These are phyloP conservation scores for Phalaenopsis aphrodite DNA, from an alignment of 106 monocot species.

Conservation along the genomic window DNA sequence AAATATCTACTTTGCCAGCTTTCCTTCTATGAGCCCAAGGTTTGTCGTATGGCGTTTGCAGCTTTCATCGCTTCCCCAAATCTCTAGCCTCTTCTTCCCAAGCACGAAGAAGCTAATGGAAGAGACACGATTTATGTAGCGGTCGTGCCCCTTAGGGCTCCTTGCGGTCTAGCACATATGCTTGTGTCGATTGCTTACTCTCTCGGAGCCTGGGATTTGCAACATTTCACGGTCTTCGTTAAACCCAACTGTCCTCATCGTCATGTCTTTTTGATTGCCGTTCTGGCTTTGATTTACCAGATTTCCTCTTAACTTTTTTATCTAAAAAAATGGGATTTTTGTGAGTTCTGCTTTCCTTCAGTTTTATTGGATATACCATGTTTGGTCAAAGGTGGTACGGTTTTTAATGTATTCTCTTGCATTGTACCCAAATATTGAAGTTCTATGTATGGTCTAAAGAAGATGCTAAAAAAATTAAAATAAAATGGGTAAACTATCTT, in stretches of 20 bases:
- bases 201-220: slow-evolving; percentile 53
- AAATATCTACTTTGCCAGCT: no score
- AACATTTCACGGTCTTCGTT: slow-evolving; percentile 73
- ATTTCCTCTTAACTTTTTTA: neutral
- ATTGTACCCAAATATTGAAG: no score
- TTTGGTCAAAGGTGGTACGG: no score
- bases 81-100: neutral
- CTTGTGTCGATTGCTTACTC: slow-evolving; percentile 52
- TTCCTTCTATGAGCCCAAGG: no score
- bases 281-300: neutral
- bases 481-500: no score
- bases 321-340: no score
- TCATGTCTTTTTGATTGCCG: slow-evolving; percentile 13
- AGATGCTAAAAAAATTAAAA: no score
- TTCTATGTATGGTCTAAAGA: no score
- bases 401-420: no score
- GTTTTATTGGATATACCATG: no score
- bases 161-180: slow-evolving; percentile 49
- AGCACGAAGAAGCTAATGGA: neutral
- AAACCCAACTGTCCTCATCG: slow-evolving; percentile 19
- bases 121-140: slow-evolving; percentile 62
- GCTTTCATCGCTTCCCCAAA: slow-evolving; percentile 3
- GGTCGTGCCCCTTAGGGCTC: slow-evolving; percentile 57
- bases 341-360: no score
- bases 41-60: slow-evolving; percentile 10